Base-by-base conservation (phyloP, 2,329 filamentous ascomycete species). In the Oidium heveae region DNA sequence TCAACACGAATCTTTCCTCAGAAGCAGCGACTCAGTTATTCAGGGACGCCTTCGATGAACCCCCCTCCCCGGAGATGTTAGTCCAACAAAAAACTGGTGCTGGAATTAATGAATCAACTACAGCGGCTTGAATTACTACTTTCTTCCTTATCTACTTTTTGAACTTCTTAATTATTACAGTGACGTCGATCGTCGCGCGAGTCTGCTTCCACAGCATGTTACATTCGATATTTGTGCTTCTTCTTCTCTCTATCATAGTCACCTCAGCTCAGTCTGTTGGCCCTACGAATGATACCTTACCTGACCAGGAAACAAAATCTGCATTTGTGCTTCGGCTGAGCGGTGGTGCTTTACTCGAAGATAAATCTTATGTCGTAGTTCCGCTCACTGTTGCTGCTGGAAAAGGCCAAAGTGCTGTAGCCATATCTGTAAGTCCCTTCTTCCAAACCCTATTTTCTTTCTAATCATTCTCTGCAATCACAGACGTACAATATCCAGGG, bases 231-330 rank as follows among this genome's bases (percentile, higher is more conserved):
- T 55, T 60, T 52, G 57, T 56, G 39, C 56, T 55, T 32, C 34
- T 60, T 41, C 44, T 63, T 18, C 15, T 58, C 33, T 44, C 61
- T 46, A 24, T 56, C 20, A 52, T 52, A 49, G 50, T 61, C 53
- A 60, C 58, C 33, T 55, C 58, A 49, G 61, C 57, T 20, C 61
- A 64, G 55, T 54, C 57, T 22, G 58, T 63, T 13, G 9, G 51
- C n/a, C 60, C 61, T 15, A 59, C 63, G 33, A 64, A 64, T 56
- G 52, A 51, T 36, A 57, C 61, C 13, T 53, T 63, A 7, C 58
- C 59, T 39, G 15, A 51, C 10, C 55, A 55, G 15, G 59, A 60
- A 55, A 56, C 50, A 15, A 41, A 53, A 36, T 28, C 37, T 16
- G 28, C 37, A 15, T 33, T 54, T 24, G 15, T 54, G 32, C 39